These are phyloP conservation scores for Trypethelium eluteriae DNA, from an alignment of 495 filamentous ascomycete genomes.

Conservation along the genomic window DNA sequence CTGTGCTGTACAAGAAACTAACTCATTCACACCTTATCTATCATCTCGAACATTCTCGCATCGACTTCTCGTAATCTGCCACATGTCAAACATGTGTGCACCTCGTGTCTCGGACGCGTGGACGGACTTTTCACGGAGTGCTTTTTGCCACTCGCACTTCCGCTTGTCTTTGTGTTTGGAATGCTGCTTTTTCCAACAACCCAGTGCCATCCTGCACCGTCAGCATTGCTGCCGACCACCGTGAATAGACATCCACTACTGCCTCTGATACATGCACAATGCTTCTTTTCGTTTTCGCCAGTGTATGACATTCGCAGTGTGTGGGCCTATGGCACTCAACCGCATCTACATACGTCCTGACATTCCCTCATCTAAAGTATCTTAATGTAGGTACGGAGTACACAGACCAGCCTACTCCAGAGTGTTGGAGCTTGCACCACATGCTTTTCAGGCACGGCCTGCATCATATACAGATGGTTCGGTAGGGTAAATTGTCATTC, in stretches of 20 bases:
- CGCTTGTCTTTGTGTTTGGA: background rate
- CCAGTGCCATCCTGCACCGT: background rate
- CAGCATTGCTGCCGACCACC: background rate
- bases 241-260: background rate
- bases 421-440: background rate
- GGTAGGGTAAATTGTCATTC: background rate
- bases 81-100: too few species aligned
- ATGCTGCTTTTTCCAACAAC: background rate
- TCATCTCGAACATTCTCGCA: too few species aligned
- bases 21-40: too few species aligned
- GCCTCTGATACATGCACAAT: background rate
- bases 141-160: background rate
- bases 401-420: background rate
- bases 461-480: background rate
- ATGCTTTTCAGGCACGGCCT: slow-evolving; percentile 4
- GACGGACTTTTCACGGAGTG: too few species aligned
- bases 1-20: background rate
- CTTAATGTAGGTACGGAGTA: background rate
- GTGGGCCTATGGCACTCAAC: too few species aligned
- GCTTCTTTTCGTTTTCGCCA: background rate
- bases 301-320: background rate
- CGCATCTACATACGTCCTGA: too few species aligned
- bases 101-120: too few species aligned
- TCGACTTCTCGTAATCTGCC: too few species aligned
- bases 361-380: too few species aligned